Evolutionary conservation across 768 basidiomycete species (phyloP).

Genomic region (Tulasnella calospora): DNA sequence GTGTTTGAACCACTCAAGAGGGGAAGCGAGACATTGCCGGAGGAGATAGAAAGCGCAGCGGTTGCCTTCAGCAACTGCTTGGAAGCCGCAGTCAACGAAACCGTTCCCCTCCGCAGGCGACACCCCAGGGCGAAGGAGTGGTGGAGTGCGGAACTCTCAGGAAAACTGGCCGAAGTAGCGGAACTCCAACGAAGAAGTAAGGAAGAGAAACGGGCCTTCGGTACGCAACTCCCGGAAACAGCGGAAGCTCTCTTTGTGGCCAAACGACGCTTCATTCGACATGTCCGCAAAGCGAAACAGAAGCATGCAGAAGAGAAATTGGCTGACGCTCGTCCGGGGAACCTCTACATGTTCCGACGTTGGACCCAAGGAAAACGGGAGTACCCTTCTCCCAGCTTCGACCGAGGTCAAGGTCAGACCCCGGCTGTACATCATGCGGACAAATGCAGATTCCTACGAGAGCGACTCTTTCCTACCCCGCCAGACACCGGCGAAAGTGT

Average conservation of each 20-base stretch:
- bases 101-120: too few species aligned
- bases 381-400: neutral
- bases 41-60: too few species aligned
- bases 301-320: neutral
- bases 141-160: neutral
- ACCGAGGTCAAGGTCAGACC: neutral
- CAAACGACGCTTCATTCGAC: neutral
- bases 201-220: too few species aligned
- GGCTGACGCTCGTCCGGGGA: neutral
- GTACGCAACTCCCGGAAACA: too few species aligned
- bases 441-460: neutral
- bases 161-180: too few species aligned
- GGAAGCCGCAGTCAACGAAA: too few species aligned
- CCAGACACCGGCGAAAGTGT: neutral
- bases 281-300: neutral
- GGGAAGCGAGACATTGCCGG: too few species aligned
- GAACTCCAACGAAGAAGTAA: too few species aligned
- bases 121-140: too few species aligned
- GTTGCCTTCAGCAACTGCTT: too few species aligned
- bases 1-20: too few species aligned
- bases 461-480: neutral
- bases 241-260: too few species aligned
- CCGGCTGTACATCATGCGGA: neutral
- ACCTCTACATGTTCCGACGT: neutral
- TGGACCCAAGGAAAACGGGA: neutral